A percentile compares a stretch with the other conserved stretches of the same genome.
These are phyloP conservation scores for Boletus vermiculosoides DNA, from an alignment of 768 basidiomycete genomes.

Conservation along the genomic window DNA sequence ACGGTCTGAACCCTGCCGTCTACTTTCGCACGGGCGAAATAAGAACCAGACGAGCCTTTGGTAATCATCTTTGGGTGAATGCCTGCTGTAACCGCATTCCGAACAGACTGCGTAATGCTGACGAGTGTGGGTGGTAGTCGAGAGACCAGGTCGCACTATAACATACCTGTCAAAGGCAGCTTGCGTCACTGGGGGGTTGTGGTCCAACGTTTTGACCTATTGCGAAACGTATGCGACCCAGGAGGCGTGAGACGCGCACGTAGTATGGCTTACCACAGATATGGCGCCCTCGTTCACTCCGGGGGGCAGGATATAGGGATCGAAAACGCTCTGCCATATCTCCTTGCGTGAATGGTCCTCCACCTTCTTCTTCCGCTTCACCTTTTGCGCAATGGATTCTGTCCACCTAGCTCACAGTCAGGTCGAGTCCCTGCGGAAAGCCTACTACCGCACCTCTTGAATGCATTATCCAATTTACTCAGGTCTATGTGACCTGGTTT, in stretches of 20 bases:
- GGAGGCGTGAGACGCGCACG: not conserved
- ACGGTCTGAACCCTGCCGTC: conserved; percentile 77
- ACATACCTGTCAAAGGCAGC: conserved; percentile 69
- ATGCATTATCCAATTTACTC: conserved; percentile 75
- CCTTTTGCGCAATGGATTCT: conserved; percentile 80
- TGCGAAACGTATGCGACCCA: conserved; percentile 4
- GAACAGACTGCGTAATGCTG: conserved; percentile 64
- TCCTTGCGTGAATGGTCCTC: conserved; percentile 63
- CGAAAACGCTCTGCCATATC: conserved; percentile 81
- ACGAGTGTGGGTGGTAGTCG: conserved; percentile 10
- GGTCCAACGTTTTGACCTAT: conserved; percentile 79
- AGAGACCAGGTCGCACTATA: not conserved
- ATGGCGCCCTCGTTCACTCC: conserved; percentile 29
- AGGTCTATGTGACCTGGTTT: conserved; percentile 74
- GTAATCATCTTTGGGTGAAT: conserved; percentile 89
- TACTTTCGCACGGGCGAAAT: conserved; percentile 84
- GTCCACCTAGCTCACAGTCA: conserved; percentile 60
- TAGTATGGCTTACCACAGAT: conserved; percentile 15
- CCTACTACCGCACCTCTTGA: conserved; percentile 58
- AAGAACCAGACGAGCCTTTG: conserved; percentile 88
- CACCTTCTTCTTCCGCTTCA: conserved; percentile 75
- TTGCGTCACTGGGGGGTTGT: conserved; percentile 72
- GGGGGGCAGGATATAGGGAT: conserved; percentile 49
- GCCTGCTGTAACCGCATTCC: conserved; percentile 67
- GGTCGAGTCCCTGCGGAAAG: not conserved